Conservation (phyloP, 2,329 filamentous ascomycete species). For the Colletotrichum eremochloae region DNA sequence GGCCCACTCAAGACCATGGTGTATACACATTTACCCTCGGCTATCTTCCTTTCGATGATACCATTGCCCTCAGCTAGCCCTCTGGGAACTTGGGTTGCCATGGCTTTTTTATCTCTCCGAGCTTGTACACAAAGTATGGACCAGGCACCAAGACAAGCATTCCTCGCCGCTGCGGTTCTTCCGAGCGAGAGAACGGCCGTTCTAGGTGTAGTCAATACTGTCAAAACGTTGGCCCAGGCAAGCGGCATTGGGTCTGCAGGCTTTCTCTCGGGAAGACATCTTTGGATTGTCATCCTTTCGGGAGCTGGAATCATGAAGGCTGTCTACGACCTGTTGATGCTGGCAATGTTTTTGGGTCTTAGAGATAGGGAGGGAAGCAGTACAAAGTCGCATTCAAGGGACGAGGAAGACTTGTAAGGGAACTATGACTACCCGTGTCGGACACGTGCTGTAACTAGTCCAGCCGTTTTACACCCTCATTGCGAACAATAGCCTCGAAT, state of each 20-base stretch:
- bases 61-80: constrained; percentile 59
- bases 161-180: constrained; percentile 74
- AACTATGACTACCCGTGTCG: not conserved
- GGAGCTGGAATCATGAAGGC: constrained; percentile 74
- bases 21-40: constrained; percentile 78
- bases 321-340: constrained; percentile 69
- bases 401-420: constrained; percentile 25
- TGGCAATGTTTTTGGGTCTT: constrained; percentile 61
- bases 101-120: constrained; percentile 72
- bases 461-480: constrained; percentile 25
- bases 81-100: constrained; percentile 63
- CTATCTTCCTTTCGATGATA: constrained; percentile 74
- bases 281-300: constrained; percentile 74
- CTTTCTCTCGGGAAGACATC: constrained; percentile 65
- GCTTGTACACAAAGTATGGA: constrained; percentile 78
- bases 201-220: constrained; percentile 78
- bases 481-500: constrained; percentile 38
- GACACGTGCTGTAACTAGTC: not conserved
- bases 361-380: constrained; percentile 46
- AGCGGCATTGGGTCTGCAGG: constrained; percentile 75
- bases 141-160: constrained; percentile 76
- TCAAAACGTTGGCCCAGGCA: constrained; percentile 75
- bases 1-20: constrained; percentile 82
- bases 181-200: constrained; percentile 77
- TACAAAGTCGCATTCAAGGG: constrained; percentile 33